Evolutionary conservation across 2,329 filamentous ascomycete genomes (phyloP).

Genomic region (Thelonectria olida): DNA sequence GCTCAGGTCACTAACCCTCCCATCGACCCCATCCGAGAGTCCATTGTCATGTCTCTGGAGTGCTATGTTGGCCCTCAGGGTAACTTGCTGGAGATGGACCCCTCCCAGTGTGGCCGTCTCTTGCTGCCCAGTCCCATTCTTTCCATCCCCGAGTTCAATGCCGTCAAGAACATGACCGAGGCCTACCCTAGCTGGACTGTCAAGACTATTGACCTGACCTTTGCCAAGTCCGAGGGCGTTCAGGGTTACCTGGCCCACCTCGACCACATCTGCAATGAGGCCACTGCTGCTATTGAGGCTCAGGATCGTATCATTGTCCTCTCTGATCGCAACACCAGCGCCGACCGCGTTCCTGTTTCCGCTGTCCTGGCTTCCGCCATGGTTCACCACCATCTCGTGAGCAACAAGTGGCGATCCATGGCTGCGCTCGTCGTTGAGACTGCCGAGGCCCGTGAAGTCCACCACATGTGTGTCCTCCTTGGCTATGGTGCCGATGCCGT

Average conservation of each 20-base stretch:
- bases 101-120: conserved; percentile 86
- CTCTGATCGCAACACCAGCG: conserved; percentile 86
- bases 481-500: conserved; percentile 95
- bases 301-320: conserved; percentile 88
- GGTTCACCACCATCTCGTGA: conserved; percentile 94
- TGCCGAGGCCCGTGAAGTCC: conserved; percentile 94
- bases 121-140: conserved; percentile 89
- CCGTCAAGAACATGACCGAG: conserved; percentile 78
- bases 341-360: conserved; percentile 85
- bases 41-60: conserved; percentile 97
- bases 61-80: conserved; percentile 97
- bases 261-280: conserved; percentile 86
- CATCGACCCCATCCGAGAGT: conserved; percentile 96
- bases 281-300: conserved; percentile 83
- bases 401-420: conserved; percentile 94
- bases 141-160: conserved; percentile 90
- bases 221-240: conserved; percentile 84
- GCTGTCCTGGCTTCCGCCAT: conserved; percentile 89
- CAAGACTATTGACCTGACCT: conserved; percentile 91
- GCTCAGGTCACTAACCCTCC: conserved; percentile 98
- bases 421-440: conserved; percentile 90
- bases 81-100: conserved; percentile 92
- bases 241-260: conserved; percentile 87
- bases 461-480: conserved; percentile 98
- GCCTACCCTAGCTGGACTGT: conserved; percentile 85